These are phyloP conservation scores for Xylaria multiplex DNA, from an alignment of 2,329 filamentous ascomycete species.

Conservation along the genomic window DNA sequence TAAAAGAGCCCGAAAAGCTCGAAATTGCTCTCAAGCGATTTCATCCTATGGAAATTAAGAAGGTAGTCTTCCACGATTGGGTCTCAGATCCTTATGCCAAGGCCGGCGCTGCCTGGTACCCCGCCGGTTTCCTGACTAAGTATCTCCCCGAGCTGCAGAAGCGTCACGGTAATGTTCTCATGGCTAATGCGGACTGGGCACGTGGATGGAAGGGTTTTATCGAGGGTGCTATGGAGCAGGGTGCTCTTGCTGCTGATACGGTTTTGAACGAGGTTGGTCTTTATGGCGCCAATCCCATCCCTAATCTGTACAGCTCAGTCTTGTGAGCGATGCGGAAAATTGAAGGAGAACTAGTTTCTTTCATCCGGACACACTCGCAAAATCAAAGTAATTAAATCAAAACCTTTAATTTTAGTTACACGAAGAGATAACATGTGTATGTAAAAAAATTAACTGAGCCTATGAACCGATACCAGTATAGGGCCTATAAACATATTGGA, in stretches of 20 bases:
- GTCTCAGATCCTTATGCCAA: conserved; percentile 5
- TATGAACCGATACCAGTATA: no score
- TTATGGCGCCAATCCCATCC: neutral
- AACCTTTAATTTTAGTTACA: no score
- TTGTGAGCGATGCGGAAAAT: no score
- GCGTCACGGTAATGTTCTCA: conserved; percentile 12
- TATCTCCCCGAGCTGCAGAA: conserved; percentile 11
- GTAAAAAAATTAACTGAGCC: no score
- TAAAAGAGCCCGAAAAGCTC: conserved; percentile 6
- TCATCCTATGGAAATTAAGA: conserved; percentile 13
- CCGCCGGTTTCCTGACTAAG: conserved; percentile 4
- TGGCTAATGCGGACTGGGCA: conserved; percentile 13
- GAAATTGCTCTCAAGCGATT: neutral
- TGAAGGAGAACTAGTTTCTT: no score
- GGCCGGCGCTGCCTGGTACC: conserved; percentile 6
- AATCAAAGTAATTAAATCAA: no score
- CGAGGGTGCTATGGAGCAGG: conserved; percentile 15
- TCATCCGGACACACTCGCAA: no score
- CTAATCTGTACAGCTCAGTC: no score
- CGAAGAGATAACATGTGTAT: no score
- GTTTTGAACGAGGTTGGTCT: conserved; percentile 12
- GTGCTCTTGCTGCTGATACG: neutral
- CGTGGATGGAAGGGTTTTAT: conserved; percentile 13
- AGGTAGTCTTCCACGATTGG: conserved; percentile 15
- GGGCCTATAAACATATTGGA: no score